Evolutionary conservation across 2,329 filamentous ascomycete species (phyloP), one percentile per base, ranked within the genome.

Genomic region (Cytospora leucostoma): DNA sequence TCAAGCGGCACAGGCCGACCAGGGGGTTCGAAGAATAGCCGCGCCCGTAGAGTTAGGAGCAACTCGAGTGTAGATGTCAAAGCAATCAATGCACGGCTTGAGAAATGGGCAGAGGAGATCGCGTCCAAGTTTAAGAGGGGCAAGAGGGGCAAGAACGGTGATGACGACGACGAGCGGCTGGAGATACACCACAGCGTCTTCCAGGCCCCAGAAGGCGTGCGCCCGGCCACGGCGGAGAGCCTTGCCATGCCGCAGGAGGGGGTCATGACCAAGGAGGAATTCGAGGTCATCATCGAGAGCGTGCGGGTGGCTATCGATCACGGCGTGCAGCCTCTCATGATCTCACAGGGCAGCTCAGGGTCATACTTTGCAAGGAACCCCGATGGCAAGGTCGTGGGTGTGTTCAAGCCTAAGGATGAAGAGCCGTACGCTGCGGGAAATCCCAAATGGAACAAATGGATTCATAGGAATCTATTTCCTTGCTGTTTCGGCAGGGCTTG

Each of bases 381-480:
- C 1, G 89, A 94, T 62, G 95, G 95, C 58, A 97, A 96, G 79
- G 92, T 97, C 17, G 92, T 99, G 4, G 95, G 93, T 40, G 95
- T 99, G 5, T 99, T 99, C 79, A 99, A 99, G 76, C 95, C 95
- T 50, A 99, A 99, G 78, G 95, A 99, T 70, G 95, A 99, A 78
- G 96, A 99, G 76, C 95, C 95, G 0, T 99, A 97, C 73, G 95
- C 95, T 1, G 95, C 92, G 37, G 90, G 92, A 69, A 99, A 99
- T 73, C 95, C 95, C 7, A 99, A 99, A 75, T 98, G 94, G 94
- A 98, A 96, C 70, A 99, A 99, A 78, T 99, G 95, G 95, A 93
- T 99, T 79, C 95, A 99, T 76, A 85, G 95, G 67, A 99, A 99
- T 74, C 75, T 99, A 68, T 98, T 99, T 70, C 95, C 95, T 10